A percentile compares a stretch with the other conserved stretches of the same genome.
phyloP scores from a whole-genome alignment of 768 basidiomycete genomes.

The Boletus eberwhitei region DNA sequence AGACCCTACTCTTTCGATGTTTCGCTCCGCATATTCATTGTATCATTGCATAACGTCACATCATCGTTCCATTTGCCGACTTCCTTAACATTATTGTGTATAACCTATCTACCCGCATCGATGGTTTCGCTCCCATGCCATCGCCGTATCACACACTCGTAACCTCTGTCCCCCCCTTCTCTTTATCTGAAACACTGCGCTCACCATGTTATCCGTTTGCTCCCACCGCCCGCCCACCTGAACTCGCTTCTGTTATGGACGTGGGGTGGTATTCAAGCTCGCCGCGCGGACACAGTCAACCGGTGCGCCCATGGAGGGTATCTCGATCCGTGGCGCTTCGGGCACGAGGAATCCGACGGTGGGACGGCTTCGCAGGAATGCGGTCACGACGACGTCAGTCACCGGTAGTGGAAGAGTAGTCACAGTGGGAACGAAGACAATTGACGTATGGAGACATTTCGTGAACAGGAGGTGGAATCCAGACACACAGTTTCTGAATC shows the following conservation, averaged over 20 bases:
- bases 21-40: constrained; percentile 27
- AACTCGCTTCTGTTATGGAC: constrained; percentile 19
- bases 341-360: constrained; percentile 39
- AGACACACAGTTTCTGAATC: constrained; percentile 68
- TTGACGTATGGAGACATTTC: constrained; percentile 76
- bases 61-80: constrained; percentile 12
- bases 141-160: constrained; percentile 14
- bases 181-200: constrained; percentile 30
- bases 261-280: constrained; percentile 34
- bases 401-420: constrained; percentile 12
- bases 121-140: constrained; percentile 11
- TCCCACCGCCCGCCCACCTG: constrained; percentile 24
- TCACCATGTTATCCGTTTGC: constrained; percentile 36
- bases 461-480: constrained; percentile 72
- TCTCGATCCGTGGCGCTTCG: constrained; percentile 66
- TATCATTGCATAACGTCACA: constrained; percentile 24
- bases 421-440: constrained; percentile 34
- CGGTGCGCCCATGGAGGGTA: constrained; percentile 43
- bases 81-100: constrained; percentile 16
- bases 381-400: constrained; percentile 34
- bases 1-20: constrained; percentile 31
- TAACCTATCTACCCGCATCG: constrained; percentile 12
- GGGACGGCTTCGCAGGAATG: constrained; percentile 61
- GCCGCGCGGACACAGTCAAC: constrained; percentile 37
- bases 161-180: neutral